phyloP scores from a whole-genome alignment of 768 basidiomycete species.

The Russula earlei region DNA sequence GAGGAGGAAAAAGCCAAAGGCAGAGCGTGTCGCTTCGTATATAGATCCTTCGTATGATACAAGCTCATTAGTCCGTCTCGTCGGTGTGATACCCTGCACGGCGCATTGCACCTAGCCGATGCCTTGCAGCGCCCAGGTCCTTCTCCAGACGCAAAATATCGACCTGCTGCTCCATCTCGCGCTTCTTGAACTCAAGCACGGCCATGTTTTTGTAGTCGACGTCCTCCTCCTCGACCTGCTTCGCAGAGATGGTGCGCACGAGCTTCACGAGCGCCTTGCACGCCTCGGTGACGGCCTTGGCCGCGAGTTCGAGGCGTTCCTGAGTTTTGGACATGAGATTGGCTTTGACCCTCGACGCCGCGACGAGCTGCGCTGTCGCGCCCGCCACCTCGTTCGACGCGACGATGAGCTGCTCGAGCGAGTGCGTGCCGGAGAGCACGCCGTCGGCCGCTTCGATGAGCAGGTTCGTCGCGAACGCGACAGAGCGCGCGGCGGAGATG shows the following conservation, averaged over 20 bases:
- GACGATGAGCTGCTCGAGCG: constrained; percentile 96
- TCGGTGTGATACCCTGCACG: constrained; percentile 85
- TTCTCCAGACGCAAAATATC: constrained; percentile 95
- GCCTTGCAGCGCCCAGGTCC: constrained; percentile 84
- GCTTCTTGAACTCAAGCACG: constrained; percentile 87
- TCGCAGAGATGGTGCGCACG: constrained; percentile 89
- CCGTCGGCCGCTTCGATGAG: constrained; percentile 98
- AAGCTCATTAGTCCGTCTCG: constrained; percentile 42
- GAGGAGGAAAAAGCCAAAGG: background rate
- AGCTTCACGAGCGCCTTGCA: constrained; percentile 94
- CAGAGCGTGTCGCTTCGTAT: background rate
- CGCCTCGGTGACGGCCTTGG: constrained; percentile 95
- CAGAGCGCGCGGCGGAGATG: constrained; percentile 94
- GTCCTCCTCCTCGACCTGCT: constrained; percentile 72
- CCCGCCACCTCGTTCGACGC: constrained; percentile 99
- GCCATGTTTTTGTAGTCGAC: constrained; percentile 86
- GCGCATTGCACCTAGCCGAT: constrained; percentile 75
- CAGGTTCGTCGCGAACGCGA: constrained; percentile 91
- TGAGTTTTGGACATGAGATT: constrained; percentile 98
- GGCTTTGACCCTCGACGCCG: constrained; percentile 96
- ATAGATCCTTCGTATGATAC: constrained; percentile 6
- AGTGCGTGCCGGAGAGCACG: constrained; percentile 92
- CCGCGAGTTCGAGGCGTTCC: constrained; percentile 89
- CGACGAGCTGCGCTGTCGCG: constrained; percentile 95
- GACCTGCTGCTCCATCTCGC: constrained; percentile 99